Evolutionary conservation across 192 early-diverging fungal genomes (phyloP), one percentile per base, ranked within the genome.

Genomic region (Powellomyces hirtus): DNA sequence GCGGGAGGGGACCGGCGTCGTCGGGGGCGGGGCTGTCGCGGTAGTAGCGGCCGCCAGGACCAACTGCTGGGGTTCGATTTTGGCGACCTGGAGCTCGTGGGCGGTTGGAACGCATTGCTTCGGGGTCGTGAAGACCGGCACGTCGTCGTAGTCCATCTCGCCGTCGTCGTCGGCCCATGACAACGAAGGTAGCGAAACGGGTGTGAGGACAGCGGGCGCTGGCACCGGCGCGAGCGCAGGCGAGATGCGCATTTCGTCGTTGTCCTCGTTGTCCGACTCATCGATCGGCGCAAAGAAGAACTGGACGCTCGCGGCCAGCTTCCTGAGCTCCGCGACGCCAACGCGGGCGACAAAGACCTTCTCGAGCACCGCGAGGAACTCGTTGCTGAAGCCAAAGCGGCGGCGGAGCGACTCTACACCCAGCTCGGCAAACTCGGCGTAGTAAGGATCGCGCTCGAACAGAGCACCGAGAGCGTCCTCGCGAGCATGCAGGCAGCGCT

Each of bases 401-500:
- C 38, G 33, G 4, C 29, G 16, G 13, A 60, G 35, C 4, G 36
- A 60, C 34, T 60, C 59, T 34, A 40, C 22, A 37, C 59, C 59
- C n/a, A 38, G 11, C 59, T 40, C 20, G 59, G 33, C 34, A 40
- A 60, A 60, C 30, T 60, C 36, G 20, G 59, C 59, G 29, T 60
- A 60, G 59, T 60, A 38, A 2, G 14, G 33, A 36, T 60, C 59
- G 59, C n/a, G n/a, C n/a, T n/a, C n/a, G n/a, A n/a, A n/a, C 33
- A 51, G 20, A 27, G 20, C 30, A 38, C 71, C 8, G 42, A 38
- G 1, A 30, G 24, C 27, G 74, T 73, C 68, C 51, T 61, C 14
- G n/a, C 20, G 0, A 61, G 24, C 4, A 61, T 45, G 29, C 70
- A 64, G 59, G 72, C 44, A 27, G 52, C 72, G 44, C 50, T 74